Conservation (phyloP, 768 basidiomycete species). For the Leccinum arenicola region DNA sequence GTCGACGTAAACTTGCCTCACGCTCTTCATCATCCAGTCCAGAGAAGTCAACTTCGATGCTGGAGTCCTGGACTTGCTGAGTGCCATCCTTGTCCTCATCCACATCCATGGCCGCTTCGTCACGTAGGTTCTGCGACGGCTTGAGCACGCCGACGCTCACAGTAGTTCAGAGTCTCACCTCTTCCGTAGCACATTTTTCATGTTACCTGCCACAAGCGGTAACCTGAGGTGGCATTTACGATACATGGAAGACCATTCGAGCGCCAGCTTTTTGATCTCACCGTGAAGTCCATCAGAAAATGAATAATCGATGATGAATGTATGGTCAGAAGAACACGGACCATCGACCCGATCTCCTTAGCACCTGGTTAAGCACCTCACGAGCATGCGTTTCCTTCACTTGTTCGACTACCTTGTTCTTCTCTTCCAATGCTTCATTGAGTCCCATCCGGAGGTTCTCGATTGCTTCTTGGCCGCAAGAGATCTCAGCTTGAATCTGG, state of each 20-base stretch:
- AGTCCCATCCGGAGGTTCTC: constrained; percentile 60
- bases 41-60: constrained; percentile 86
- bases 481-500: constrained; percentile 57
- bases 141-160: constrained; percentile 2
- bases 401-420: constrained; percentile 69
- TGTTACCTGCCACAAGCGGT: constrained; percentile 69
- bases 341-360: constrained; percentile 90
- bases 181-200: constrained; percentile 95
- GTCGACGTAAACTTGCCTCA: constrained; percentile 41
- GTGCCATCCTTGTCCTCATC: constrained; percentile 85
- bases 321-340: constrained; percentile 32
- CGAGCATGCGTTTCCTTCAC: constrained; percentile 69
- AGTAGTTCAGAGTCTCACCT: constrained; percentile 48
- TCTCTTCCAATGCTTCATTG: constrained; percentile 68
- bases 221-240: constrained; percentile 87
- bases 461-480: constrained; percentile 53
- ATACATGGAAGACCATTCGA: constrained; percentile 85
- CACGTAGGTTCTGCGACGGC: constrained; percentile 63
- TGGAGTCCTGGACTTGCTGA: constrained; percentile 78
- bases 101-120: constrained; percentile 88
- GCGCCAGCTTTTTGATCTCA: constrained; percentile 83
- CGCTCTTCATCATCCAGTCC: constrained; percentile 72
- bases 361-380: constrained; percentile 75
- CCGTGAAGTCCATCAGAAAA: constrained; percentile 41
- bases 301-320: constrained; percentile 20